phyloP scores from a whole-genome alignment of 2,329 filamentous ascomycete genomes.

The Gnomoniopsis sp. region DNA sequence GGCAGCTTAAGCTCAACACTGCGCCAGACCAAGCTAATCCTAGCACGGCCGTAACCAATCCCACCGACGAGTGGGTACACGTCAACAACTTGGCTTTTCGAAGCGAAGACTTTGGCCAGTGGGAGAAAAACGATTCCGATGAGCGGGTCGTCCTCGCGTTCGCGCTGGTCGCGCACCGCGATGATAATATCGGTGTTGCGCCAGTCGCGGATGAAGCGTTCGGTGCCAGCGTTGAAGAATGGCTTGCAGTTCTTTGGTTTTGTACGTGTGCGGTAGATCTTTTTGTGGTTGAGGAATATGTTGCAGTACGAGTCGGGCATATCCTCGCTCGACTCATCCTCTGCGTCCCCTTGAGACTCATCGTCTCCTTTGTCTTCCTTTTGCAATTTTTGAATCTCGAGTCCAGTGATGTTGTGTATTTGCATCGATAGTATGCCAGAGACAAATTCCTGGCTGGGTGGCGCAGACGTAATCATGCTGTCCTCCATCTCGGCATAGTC shows the following conservation, averaged over 20 bases:
- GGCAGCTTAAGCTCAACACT: constrained; percentile 63
- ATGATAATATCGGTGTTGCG: constrained; percentile 64
- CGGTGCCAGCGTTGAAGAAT: constrained; percentile 74
- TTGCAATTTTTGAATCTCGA: constrained; percentile 59
- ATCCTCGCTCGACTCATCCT: constrained; percentile 59
- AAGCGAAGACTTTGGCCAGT: constrained; percentile 56
- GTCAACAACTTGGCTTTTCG: constrained; percentile 62
- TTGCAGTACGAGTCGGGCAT: constrained; percentile 70
- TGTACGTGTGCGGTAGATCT: constrained; percentile 66
- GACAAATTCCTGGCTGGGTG: constrained; percentile 58
- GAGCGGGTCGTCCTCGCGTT: constrained; percentile 67
- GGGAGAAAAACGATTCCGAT: constrained; percentile 69
- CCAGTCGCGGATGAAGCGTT: constrained; percentile 70
- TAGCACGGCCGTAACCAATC: constrained; percentile 66
- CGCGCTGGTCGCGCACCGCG: constrained; percentile 62
- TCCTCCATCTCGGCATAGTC: constrained; percentile 61
- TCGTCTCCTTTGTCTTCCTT: constrained; percentile 50
- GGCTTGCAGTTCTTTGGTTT: constrained; percentile 77
- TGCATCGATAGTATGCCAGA: constrained; percentile 68
- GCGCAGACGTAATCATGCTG: constrained; percentile 64
- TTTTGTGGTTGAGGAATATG: constrained; percentile 70
- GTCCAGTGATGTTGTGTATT: constrained; percentile 69
- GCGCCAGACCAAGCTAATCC: constrained; percentile 71
- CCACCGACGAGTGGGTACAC: constrained; percentile 68
- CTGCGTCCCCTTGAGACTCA: constrained; percentile 42